Conservation (phyloP, 2,329 filamentous ascomycete genomes). For the Coniochaeta sp. region DNA sequence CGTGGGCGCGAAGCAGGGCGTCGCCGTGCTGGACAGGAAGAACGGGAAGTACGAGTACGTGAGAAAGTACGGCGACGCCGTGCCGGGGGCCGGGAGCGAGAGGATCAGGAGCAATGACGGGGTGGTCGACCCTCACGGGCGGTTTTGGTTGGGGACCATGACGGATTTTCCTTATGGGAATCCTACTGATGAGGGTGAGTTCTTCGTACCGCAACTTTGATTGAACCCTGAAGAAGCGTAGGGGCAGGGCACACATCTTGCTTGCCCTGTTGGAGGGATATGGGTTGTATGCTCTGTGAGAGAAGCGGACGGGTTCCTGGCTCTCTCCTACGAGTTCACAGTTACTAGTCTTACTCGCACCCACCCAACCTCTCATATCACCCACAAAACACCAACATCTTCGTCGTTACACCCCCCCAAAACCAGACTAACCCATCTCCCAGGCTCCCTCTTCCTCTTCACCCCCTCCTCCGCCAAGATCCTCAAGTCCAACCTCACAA, state of each 20-base stretch:
- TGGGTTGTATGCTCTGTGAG: not conserved
- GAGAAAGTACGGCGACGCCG: conserved; percentile 35
- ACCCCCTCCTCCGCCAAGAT: conserved; percentile 53
- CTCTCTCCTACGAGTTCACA: too few species aligned
- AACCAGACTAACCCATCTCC: not conserved
- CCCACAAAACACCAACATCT: conserved; percentile 8
- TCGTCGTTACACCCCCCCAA: not conserved
- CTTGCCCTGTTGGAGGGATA: conserved; percentile 4
- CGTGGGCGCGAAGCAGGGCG: conserved; percentile 73
- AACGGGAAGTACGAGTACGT: conserved; percentile 48
- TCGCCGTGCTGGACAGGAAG: conserved; percentile 66
- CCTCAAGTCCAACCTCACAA: conserved; percentile 59
- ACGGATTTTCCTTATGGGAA: conserved; percentile 58
- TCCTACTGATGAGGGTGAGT: conserved; percentile 54
- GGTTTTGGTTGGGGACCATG: conserved; percentile 84
- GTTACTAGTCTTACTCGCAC: too few species aligned
- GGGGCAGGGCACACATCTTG: too few species aligned
- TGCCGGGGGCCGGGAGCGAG: conserved; percentile 32
- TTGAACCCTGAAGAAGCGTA: too few species aligned
- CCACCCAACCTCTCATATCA: too few species aligned
- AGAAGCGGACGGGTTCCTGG: conserved; percentile 4
- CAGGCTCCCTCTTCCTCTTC: conserved; percentile 69
- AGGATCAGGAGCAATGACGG: conserved; percentile 73
- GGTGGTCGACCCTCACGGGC: conserved; percentile 68
- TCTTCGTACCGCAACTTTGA: not conserved